These are phyloP conservation scores for Fusarium devonianum DNA, from an alignment of 2,329 filamentous ascomycete genomes.

Conservation along the genomic window DNA sequence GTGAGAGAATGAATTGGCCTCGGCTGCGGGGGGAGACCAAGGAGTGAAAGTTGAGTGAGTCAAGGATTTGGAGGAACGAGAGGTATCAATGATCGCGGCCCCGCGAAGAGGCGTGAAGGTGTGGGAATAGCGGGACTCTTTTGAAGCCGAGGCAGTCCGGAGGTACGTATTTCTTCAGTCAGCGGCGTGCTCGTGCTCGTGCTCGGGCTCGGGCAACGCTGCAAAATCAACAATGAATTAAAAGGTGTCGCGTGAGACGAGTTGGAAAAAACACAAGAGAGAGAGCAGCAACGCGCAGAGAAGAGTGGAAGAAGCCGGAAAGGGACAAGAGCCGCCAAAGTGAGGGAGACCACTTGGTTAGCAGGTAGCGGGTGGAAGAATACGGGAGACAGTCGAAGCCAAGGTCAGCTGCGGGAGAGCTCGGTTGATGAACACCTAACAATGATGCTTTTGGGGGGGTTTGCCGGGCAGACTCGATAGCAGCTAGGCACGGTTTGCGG, in stretches of 20 bases:
- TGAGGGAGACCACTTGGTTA: too few species aligned
- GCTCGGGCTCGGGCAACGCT: constrained; percentile 5
- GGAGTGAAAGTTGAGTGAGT: constrained; percentile 25
- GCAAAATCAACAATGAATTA: not conserved
- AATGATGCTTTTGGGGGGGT: constrained; percentile 27
- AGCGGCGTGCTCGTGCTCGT: constrained; percentile 13
- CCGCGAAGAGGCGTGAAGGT: constrained; percentile 33
- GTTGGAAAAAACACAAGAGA: constrained; percentile 1
- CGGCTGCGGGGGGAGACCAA: constrained; percentile 4
- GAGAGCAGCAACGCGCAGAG: constrained; percentile 22
- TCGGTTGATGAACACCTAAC: constrained; percentile 30
- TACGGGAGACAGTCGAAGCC: constrained; percentile 2
- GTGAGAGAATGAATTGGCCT: constrained; percentile 23
- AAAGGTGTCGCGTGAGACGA: constrained; percentile 21
- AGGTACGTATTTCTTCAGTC: constrained; percentile 22
- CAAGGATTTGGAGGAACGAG: constrained; percentile 28
- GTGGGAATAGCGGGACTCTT: constrained; percentile 37
- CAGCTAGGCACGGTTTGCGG: constrained; percentile 1
- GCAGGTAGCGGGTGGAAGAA: constrained; percentile 20
- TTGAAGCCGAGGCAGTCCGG: constrained; percentile 41
- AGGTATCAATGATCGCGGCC: constrained; percentile 32
- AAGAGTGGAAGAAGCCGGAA: constrained; percentile 24
- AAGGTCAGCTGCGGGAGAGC: constrained; percentile 35
- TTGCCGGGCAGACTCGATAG: constrained; percentile 3
- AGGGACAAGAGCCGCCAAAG: constrained; percentile 11